These are phyloP conservation scores for Lentinula detonsa DNA, from an alignment of 768 basidiomycete species.

Conservation along the genomic window DNA sequence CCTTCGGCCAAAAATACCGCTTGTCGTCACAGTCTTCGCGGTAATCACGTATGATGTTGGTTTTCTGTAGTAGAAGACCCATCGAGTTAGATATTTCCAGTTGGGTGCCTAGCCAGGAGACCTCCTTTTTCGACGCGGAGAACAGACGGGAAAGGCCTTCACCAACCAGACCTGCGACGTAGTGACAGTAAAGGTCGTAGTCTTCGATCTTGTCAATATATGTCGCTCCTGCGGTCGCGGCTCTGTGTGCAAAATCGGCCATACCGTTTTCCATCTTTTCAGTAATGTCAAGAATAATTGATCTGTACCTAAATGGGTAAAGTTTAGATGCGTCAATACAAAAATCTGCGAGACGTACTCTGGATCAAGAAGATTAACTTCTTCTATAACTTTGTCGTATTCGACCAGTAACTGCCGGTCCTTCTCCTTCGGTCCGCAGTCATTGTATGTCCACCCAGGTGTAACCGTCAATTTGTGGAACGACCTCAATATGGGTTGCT, in stretches of 20 bases:
- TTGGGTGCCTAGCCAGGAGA: conserved; percentile 64
- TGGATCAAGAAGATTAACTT: conserved; percentile 63
- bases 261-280: conserved; percentile 91
- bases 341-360: conserved; percentile 34
- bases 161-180: conserved; percentile 95
- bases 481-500: conserved; percentile 77
- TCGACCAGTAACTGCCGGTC: conserved; percentile 82
- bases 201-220: conserved; percentile 75
- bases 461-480: conserved; percentile 78
- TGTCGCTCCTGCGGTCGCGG: conserved; percentile 61
- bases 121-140: conserved; percentile 80
- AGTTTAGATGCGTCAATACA: conserved; percentile 4
- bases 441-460: conserved; percentile 84
- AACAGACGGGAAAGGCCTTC: conserved; percentile 91
- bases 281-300: conserved; percentile 77
- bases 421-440: conserved; percentile 80
- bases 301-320: conserved; percentile 47
- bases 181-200: conserved; percentile 98
- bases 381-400: conserved; percentile 75
- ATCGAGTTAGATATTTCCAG: conserved; percentile 89
- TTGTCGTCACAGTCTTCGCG: conserved; percentile 83
- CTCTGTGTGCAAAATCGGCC: conserved; percentile 90
- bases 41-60: conserved; percentile 95
- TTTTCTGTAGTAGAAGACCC: conserved; percentile 96
- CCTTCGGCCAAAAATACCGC: conserved; percentile 91